Conservation (phyloP, 1,139 yeast species). For the Saccharomyces hybrid region DNA sequence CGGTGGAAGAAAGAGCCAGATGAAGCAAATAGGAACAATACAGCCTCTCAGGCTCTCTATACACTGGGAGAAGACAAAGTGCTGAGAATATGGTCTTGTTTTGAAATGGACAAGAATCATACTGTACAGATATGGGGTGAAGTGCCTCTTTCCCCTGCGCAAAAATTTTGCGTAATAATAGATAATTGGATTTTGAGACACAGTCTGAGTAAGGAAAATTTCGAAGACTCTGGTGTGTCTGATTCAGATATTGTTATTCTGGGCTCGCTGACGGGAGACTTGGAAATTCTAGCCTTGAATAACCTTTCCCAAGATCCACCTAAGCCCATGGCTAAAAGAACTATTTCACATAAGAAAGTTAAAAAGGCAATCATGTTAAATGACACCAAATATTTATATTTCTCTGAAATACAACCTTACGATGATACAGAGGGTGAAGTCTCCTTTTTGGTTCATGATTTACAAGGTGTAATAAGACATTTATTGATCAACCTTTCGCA, state of each 20-base stretch:
- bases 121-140: constrained; percentile 56
- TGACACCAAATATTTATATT: constrained; percentile 31
- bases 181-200: constrained; percentile 49
- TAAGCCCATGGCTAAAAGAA: constrained; percentile 29
- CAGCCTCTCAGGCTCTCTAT: constrained; percentile 36
- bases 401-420: constrained; percentile 31
- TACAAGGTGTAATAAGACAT: constrained; percentile 44
- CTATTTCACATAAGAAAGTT: constrained; percentile 20
- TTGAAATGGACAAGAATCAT: constrained; percentile 51
- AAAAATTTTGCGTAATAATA: constrained; percentile 43
- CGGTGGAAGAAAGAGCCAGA: constrained; percentile 44
- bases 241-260: constrained; percentile 54
- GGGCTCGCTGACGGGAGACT: constrained; percentile 39
- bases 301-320: constrained; percentile 49
- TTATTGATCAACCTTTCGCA: constrained; percentile 36
- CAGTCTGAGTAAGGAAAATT: constrained; percentile 28
- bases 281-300: constrained; percentile 43
- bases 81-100: constrained; percentile 68
- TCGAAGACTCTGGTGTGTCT: constrained; percentile 24
- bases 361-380: constrained; percentile 26
- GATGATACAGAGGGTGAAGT: constrained; percentile 30
- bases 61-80: constrained; percentile 50
- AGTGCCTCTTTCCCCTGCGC: constrained; percentile 37
- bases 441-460: constrained; percentile 44
- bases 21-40: constrained; percentile 31